Evolutionary conservation across 192 early-diverging fungal genomes (phyloP).

Genomic region (Gigaspora rosea): DNA sequence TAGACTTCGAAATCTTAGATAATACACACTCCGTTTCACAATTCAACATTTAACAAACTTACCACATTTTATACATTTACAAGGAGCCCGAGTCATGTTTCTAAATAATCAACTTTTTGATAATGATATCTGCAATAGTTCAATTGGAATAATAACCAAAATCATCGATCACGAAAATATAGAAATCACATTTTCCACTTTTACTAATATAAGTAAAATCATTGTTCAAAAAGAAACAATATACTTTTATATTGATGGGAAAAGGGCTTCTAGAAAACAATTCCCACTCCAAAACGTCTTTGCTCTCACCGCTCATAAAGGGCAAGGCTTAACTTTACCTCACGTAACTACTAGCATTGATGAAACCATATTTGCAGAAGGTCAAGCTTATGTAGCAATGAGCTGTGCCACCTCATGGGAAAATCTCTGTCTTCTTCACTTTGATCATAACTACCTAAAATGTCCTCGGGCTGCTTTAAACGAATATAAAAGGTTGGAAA

Average conservation of each 20-base stretch:
- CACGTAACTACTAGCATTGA: too few relatives aligned
- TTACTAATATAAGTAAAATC: not conserved
- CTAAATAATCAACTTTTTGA: conserved; percentile 1
- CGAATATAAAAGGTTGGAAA: too few relatives aligned
- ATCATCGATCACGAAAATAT: not conserved
- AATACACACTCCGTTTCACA: not conserved
- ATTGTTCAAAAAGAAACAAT: not conserved
- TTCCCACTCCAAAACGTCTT: too few relatives aligned
- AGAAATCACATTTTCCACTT: not conserved
- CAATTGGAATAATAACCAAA: not conserved
- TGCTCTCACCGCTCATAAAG: too few relatives aligned
- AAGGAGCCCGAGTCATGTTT: not conserved
- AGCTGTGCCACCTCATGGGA: too few relatives aligned
- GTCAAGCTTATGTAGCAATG: too few relatives aligned
- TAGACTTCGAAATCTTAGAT: not conserved
- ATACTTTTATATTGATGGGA: not conserved
- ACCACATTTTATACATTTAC: not conserved
- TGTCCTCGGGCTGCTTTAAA: too few relatives aligned
- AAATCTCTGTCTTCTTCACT: too few relatives aligned
- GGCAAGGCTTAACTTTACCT: too few relatives aligned
- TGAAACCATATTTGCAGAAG: too few relatives aligned
- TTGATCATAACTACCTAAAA: too few relatives aligned
- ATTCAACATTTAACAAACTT: conserved; percentile 4
- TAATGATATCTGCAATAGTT: not conserved
- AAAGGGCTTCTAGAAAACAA: too few relatives aligned